Conservation (phyloP, 768 basidiomycete species). For the Auriscalpium microsporum region DNA sequence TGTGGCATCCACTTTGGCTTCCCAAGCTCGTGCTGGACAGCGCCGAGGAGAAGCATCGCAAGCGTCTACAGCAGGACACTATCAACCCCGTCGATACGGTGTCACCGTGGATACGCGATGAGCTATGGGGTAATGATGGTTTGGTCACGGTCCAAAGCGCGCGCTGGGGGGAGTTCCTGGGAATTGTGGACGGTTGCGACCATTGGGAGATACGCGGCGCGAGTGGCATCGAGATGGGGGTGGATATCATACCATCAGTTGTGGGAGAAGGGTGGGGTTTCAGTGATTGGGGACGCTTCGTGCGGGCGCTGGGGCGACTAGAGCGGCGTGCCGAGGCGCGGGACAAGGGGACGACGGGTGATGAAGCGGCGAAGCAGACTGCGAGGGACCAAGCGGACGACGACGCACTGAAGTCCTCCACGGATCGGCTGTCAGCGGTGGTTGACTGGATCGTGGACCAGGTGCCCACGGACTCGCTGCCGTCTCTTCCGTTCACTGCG, state of each 20-base stretch:
- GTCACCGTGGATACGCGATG: conserved; percentile 20
- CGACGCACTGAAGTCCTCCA: conserved; percentile 54
- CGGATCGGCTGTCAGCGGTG: conserved; percentile 64
- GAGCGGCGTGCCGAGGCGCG: conserved; percentile 20
- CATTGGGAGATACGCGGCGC: conserved; percentile 96
- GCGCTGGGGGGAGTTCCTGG: conserved; percentile 93
- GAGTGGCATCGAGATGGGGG: conserved; percentile 60
- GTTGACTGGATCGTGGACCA: conserved; percentile 77
- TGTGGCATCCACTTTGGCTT: conserved; percentile 96
- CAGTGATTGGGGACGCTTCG: conserved; percentile 55
- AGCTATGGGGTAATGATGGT: conserved; percentile 82
- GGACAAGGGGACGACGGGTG: conserved; percentile 2
- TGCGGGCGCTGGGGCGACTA: conserved; percentile 34
- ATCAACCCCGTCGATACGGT: conserved; percentile 24
- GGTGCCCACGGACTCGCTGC: conserved; percentile 24
- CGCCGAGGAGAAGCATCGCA: conserved; percentile 54
- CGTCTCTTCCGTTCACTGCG: conserved; percentile 4
- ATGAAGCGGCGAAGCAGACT: conserved; percentile 1
- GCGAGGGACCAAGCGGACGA: conserved; percentile 32
- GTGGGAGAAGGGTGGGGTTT: conserved; percentile 37
- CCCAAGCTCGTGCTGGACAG: conserved; percentile 92
- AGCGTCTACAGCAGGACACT: conserved; percentile 25
- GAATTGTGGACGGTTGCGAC: conserved; percentile 81
- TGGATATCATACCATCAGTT: conserved; percentile 44
- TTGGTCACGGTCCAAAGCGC: conserved; percentile 89